Base-by-base conservation (phyloP, 306 rosid genomes). In the Mimosa pudica region DNA sequence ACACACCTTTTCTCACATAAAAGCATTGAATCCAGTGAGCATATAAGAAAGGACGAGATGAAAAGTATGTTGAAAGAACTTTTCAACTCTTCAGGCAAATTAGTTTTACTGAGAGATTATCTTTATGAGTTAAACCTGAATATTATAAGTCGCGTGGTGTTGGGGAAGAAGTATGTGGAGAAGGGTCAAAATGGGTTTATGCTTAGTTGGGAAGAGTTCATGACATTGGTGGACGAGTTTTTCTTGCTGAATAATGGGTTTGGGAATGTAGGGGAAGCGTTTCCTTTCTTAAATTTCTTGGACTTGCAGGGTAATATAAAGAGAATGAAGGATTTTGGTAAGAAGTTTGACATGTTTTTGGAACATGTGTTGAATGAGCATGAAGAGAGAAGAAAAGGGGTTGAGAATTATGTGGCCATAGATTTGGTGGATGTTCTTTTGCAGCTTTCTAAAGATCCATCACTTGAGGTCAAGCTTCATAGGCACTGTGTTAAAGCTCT, bases 301-400 rank as follows among this genome's bases (percentile, higher is more conserved):
- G 93, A 89, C 66, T 81, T 87, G 74, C 93, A 89, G n/a, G 93
- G 93, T 2, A 88, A 84, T 20, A 71, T 81, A 33, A 90, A 90
- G 86, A 84, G 92, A 75, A 88, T 86, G 94, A 88, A 88, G 85
- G 82, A 83, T 13, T 64, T 82, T 81, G 77, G 84, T 74, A 81
- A 81, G 90, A 88, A 90, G 42, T 72, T 88, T 42, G 89, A 88
- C 77, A 71, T 82, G 77, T 90, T 88, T 33, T 36, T 88, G 65
- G 91, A 90, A 63, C 86, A 90, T 67, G 92, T 90, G 10, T 66
- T 90, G 87, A 89, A 86, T 17, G 89, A 86, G 65, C 94, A 88
- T 47, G 72, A 35, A 17, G 85, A 76, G 10, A 83, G 76, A 49
- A 86, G 80, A 66, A 83, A 84, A 67, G 84, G 81, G 2, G 77